These are phyloP conservation scores for Vaccinium corymbosum DNA, from an alignment of 148 eudicot genomes.

Conservation along the genomic window DNA sequence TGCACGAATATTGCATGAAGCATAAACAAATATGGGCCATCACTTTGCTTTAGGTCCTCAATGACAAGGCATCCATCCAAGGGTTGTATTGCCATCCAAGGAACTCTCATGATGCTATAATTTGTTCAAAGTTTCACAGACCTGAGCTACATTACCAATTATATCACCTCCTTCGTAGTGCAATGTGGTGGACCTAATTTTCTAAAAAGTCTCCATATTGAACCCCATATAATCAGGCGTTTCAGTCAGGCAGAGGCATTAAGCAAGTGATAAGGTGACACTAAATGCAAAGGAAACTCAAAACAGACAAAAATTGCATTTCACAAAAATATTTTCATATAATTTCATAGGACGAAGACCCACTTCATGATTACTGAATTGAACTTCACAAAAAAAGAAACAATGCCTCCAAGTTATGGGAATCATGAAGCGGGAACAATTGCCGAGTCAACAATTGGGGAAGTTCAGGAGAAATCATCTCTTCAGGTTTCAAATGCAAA, in stretches of 20 bases:
- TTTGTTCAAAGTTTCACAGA: neutral
- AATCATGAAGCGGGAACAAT: neutral
- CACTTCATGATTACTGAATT: neutral
- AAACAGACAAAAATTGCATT: neutral
- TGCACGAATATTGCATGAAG: neutral
- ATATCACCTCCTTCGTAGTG: neutral
- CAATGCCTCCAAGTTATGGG: neutral
- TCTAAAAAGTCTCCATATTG: neutral
- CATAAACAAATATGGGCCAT: neutral
- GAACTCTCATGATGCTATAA: neutral
- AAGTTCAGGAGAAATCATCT: neutral
- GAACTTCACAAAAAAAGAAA: neutral
- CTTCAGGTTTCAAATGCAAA: neutral
- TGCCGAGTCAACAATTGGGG: neutral
- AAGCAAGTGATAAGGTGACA: neutral
- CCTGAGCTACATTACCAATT: neutral
- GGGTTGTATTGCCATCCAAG: neutral
- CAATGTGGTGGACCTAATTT: neutral
- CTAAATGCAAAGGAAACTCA: neutral
- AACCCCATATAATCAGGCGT: neutral
- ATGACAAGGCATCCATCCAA: neutral
- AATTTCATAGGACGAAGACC: neutral
- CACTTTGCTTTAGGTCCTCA: neutral
- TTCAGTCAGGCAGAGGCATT: neutral
- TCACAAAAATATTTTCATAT: neutral